These are phyloP conservation scores for Pyrus betulifolia DNA, from an alignment of 306 rosid genomes.

Conservation along the genomic window DNA sequence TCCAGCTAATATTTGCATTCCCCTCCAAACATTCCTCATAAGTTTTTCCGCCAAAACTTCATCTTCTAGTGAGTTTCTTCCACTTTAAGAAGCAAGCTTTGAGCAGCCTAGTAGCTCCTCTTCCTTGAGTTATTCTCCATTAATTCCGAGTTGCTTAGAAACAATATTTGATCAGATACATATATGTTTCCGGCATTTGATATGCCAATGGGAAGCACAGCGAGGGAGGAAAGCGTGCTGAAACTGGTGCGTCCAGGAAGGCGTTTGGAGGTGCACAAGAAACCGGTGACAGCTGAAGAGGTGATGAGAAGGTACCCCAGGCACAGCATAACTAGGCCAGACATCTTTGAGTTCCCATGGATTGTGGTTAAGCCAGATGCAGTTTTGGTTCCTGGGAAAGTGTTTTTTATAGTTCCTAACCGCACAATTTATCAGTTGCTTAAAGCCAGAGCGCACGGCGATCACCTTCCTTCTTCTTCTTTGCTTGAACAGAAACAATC, in stretches of 20 bases:
- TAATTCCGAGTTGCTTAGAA: neutral
- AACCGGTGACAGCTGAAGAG: constrained; percentile 50
- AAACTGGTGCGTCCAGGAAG: constrained; percentile 60
- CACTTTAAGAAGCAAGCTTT: neutral
- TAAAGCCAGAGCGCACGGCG: constrained; percentile 21
- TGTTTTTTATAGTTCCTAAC: constrained; percentile 54
- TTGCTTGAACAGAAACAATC: neutral
- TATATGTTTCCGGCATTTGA: neutral
- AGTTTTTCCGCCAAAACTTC: neutral
- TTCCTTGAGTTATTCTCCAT: constrained; percentile 2
- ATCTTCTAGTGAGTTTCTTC: neutral
- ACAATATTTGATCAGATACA: neutral
- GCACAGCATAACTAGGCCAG: constrained; percentile 58
- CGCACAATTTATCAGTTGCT: constrained; percentile 41
- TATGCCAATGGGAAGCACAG: constrained; percentile 21
- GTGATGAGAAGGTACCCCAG: constrained; percentile 52
- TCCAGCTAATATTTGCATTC: neutral
- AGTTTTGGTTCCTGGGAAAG: constrained; percentile 46
- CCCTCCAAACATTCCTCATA: neutral
- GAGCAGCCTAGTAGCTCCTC: constrained; percentile 5
- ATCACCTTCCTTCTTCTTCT: neutral
- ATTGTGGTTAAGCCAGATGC: constrained; percentile 61
- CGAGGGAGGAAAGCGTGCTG: constrained; percentile 28
- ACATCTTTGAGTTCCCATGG: constrained; percentile 60
- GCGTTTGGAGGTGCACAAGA: constrained; percentile 31